Base-by-base conservation (phyloP, 495 filamentous ascomycete species). In the Trichoderma erinaceum region DNA sequence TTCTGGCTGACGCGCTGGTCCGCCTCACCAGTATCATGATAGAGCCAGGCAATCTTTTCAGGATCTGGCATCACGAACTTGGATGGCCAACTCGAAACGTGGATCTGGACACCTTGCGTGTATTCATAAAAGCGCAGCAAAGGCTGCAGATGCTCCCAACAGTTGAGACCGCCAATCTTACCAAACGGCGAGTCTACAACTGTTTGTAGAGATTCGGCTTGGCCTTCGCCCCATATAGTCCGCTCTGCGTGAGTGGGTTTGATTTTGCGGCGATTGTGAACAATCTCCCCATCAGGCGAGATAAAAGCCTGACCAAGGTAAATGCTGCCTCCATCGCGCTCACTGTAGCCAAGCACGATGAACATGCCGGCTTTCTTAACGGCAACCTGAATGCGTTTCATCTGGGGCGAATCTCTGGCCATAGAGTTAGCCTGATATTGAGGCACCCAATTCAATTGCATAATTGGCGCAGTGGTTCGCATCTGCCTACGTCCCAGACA, bases 91-190 rank as follows among this genome's bases (percentile, higher is more conserved):
- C 79, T 80, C 0, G 82, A 76, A 21, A 85, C 78, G 71, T 86
- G 84, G 41, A 87, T 78, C 44, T 82, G 69, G 35, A 82, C 82
- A 4, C 74, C 64, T 71, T 83, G 81, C 0, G 70, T 67, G 27
- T 71, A 74, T 0, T 78, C 82, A 56, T 83, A 75, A 65, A 82
- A 85, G 66, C 83, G 83, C 13, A 87, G 71, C 21, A 86, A 71
- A 12, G 83, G 83, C 69, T 85, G 81, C n/a, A 76, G 74, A 72
- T 85, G 83, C 70, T 87, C 84, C 81, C 80, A 84, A 72, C 83
- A 84, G 35, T 73, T 70, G 16, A 84, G 68, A 0, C 71, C 73
- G 0, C 82, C 82, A 11, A 84, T 74, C 32, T 75, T 74, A 12
- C 75, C 79, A n/a, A 79, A 50, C 0, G 76, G 61, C 1, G 73